These are phyloP conservation scores for Auricularia sp. DNA, from an alignment of 768 basidiomycete species.

Conservation along the genomic window DNA sequence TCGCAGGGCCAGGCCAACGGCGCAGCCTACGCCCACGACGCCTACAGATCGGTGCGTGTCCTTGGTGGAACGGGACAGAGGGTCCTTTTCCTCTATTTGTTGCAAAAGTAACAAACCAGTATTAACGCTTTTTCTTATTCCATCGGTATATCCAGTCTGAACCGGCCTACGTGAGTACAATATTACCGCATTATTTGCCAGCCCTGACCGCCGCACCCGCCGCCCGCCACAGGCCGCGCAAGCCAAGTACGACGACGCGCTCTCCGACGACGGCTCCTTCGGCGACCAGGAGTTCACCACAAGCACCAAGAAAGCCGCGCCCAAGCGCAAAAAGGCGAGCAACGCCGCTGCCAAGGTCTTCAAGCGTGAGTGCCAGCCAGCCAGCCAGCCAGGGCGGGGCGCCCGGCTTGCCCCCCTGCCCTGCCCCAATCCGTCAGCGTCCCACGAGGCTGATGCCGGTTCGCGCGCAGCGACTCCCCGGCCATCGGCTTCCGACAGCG, in stretches of 20 bases:
- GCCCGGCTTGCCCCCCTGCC: background rate
- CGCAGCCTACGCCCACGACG: conserved; percentile 2
- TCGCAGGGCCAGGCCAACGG: conserved; percentile 1
- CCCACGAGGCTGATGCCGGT: background rate
- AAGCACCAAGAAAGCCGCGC: conserved; percentile 7
- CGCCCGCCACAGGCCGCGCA: background rate
- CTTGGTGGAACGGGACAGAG: background rate
- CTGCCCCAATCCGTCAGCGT: background rate
- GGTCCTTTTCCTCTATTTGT: background rate
- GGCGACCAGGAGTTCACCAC: conserved; percentile 9
- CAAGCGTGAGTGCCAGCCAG: conserved; percentile 5
- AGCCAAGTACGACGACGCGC: conserved; percentile 8
- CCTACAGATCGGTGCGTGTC: background rate
- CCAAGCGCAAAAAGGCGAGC: conserved; percentile 9
- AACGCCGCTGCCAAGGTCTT: conserved; percentile 2
- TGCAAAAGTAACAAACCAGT: background rate
- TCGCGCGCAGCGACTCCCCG: conserved; percentile 24
- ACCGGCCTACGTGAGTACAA: background rate
- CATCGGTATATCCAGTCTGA: background rate
- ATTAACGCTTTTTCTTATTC: background rate
- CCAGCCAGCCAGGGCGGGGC: background rate
- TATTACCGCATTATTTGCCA: background rate
- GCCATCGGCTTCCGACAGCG: conserved; percentile 61
- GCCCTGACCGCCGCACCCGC: background rate
- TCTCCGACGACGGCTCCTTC: conserved; percentile 10